Base-by-base conservation (phyloP, 164 flowering plant genomes). In the Litsea cubeba region DNA sequence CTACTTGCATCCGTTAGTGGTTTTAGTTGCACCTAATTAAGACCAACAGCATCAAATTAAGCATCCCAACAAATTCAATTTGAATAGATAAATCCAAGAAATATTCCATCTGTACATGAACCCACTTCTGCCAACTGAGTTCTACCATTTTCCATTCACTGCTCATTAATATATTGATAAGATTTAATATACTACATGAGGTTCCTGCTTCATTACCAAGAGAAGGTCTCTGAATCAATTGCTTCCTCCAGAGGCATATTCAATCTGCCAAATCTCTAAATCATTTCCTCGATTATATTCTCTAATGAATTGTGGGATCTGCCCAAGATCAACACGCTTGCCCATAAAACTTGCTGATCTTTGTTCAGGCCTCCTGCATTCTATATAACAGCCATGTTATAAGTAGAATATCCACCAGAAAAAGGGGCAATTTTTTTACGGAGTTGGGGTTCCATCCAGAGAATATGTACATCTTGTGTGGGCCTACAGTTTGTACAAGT, bases 261-360 rank as follows among this genome's bases (percentile, higher is more conserved):
- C 86, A 24, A 94, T 92, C 80, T 86, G 81, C 98, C 98, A 94
- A 68, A 94, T 65, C 80, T 94, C 98, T 20, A 94, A 87, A 76
- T 92, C 93, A 22, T 75, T 79, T 80, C 94, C 95, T 79, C 98
- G 83, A 1, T 89, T 86, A 70, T 94, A 92, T 35, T 87, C 88
- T 58, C 72, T 77, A 35, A 88, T 79, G 68, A 88, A 92, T 65
- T 89, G 93, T 10, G 96, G 98, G 57, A 94, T 85, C 66, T 85
- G 50, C 20, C 81, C 46, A 7, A 87, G 83, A 79, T 94, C 84
- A 63, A 92, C 75, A 58, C 75, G 76, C 79, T 83, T 83, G 35
- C 92, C 97, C 18, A 83, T 74, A 72, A 94, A 91, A 79, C 79
- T 69, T 35, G 82, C 79, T 35, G 70, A 23, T 70, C 63, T 75